Evolutionary conservation across 108 stramenopile species (phyloP).

Genomic region (Licmophora abbreviata): DNA sequence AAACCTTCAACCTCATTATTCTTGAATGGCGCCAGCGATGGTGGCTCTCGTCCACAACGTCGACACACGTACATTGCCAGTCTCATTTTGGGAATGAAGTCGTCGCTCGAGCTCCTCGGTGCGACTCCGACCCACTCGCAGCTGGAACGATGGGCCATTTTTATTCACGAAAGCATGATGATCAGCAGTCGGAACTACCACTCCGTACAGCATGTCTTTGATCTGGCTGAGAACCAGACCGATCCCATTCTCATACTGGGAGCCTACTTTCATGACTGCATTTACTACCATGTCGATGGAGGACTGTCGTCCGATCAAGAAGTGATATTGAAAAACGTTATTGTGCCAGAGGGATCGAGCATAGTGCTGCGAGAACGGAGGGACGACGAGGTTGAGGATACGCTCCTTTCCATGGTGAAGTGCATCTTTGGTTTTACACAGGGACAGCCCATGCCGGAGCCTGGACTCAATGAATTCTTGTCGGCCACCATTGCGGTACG

Average conservation of each 20-base stretch:
- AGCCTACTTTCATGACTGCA: conserved; percentile 51
- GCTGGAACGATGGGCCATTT: conserved; percentile 29
- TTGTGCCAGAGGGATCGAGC: background rate
- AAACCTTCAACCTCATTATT: too few relatives aligned
- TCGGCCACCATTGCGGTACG: conserved; percentile 37
- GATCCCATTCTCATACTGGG: conserved; percentile 37
- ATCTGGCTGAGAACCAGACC: conserved; percentile 21
- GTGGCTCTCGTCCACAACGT: background rate
- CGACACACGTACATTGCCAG: conserved; percentile 25
- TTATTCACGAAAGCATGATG: conserved; percentile 53
- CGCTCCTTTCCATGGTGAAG: conserved; percentile 20
- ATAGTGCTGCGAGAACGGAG: background rate
- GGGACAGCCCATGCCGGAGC: conserved; percentile 22
- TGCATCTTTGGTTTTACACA: conserved; percentile 30
- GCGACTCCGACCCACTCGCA: conserved; percentile 7
- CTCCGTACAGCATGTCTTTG: conserved; percentile 51
- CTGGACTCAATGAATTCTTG: conserved; percentile 51
- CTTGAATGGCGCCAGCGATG: too few relatives aligned
- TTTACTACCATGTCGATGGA: conserved; percentile 49
- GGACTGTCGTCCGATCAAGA: conserved; percentile 24
- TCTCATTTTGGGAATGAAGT: conserved; percentile 24
- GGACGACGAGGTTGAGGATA: conserved; percentile 5
- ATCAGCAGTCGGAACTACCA: conserved; percentile 35
- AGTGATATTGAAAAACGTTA: conserved; percentile 18
- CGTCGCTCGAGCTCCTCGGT: conserved; percentile 16